Base-by-base conservation (phyloP, 768 basidiomycete species). In the Tulasnella sp. region DNA sequence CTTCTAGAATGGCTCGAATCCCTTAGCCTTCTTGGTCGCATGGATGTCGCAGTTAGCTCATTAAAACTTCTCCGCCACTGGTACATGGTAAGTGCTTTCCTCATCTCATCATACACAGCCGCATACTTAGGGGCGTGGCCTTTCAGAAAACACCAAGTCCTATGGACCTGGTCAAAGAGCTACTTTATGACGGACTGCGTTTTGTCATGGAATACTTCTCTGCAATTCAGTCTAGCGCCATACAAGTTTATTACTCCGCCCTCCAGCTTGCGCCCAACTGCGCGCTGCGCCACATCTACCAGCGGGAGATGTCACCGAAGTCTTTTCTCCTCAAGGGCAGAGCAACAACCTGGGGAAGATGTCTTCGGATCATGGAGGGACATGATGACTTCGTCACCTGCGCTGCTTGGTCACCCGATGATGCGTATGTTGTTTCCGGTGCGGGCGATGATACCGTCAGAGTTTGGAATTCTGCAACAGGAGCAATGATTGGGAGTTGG, bases 1-100 rank as follows among this genome's bases (percentile, higher is more conserved):
- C 53, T 54, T 25, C 53, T 54, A 2, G 53, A 17, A 24, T 54
- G 53, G 53, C 24, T 54, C 25, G 53, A 54, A 43, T n/a, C 19
- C 2, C 53, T 54, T 11, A 54, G 53, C 42, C 34, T 54, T 1
- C 38, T 54, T 24, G 42, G 42, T 4, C 22, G 38, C 34, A 15
- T 42, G 3, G 53, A 54, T 43, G 42, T 17, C 15, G 53, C 34
- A 15, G 25, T 38, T 34, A 2, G 17, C 4, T 34, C 42, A 4
- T 25, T 54, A 41, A 31, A 11, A 25, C 19, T 2, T 10, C 17
- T 43, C 24, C 15, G 24, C 24, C 31, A 34, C 5, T 54, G 53
- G 53, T 43, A 38, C 22, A 34, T 34, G 31, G 53, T 54, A 43
- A 3, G 30, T 42, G 19, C 17, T 1, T 8, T 54, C 53, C 15